phyloP scores from a whole-genome alignment of 1,139 yeast species.

The Geotrichum restrictum region DNA sequence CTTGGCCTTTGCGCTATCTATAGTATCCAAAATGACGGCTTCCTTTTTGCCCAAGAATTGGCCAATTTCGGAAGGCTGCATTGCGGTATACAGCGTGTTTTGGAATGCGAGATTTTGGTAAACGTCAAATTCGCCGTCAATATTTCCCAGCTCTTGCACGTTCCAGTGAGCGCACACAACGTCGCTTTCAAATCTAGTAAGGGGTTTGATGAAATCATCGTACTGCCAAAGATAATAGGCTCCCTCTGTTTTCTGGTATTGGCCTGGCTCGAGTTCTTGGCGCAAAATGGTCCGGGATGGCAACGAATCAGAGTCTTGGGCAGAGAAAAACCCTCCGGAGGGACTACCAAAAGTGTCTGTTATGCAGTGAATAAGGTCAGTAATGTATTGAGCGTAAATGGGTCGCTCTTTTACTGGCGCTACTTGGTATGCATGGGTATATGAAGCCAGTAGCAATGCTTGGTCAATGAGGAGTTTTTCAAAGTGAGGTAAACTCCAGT shows the following conservation, averaged over 20 bases:
- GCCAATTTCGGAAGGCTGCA: slow-evolving; percentile 33
- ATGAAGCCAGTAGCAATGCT: slow-evolving; percentile 38
- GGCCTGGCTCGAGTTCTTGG: slow-evolving; percentile 8
- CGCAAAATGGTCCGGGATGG: slow-evolving; percentile 15
- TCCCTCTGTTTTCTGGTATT: slow-evolving; percentile 33
- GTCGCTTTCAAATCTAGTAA: slow-evolving; percentile 35
- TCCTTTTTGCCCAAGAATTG: slow-evolving; percentile 35
- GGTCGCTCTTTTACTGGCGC: slow-evolving; percentile 15
- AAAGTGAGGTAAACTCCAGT: slow-evolving; percentile 43
- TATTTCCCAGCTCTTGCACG: slow-evolving; percentile 40
- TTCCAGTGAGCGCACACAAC: slow-evolving; percentile 40
- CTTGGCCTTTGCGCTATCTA: slow-evolving; percentile 28
- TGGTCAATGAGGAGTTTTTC: slow-evolving; percentile 43
- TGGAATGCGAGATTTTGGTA: slow-evolving; percentile 34
- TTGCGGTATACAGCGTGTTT: slow-evolving; percentile 35
- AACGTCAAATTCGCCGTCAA: slow-evolving; percentile 37
- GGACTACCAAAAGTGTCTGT: slow-evolving; percentile 29
- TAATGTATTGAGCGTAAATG: slow-evolving; percentile 25
- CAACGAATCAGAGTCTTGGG: slow-evolving; percentile 39
- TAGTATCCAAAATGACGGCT: slow-evolving; percentile 25
- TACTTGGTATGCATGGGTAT: slow-evolving; percentile 32
- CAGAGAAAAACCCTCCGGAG: slow-evolving; percentile 36
- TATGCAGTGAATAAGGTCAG: slow-evolving; percentile 34
- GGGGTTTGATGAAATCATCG: slow-evolving; percentile 36
- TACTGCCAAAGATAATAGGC: slow-evolving; percentile 41